Percentiles rank a stretch among this genome's conserved stretches.
Conservation (phyloP, 805 yeast genomes). For the Nakazawaea holstii region DNA sequence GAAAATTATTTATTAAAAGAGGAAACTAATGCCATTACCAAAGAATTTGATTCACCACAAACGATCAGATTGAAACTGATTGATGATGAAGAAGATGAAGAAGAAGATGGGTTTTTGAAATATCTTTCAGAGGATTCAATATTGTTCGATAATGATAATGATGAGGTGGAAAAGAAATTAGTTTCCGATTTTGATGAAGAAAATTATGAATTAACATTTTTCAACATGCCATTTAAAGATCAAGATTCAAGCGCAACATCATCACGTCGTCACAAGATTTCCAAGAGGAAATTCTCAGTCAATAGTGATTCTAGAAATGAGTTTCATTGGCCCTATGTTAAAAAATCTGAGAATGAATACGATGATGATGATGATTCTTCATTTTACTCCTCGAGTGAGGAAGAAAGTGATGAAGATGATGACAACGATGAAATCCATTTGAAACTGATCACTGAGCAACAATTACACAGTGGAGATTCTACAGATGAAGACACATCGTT, state of each 20-base stretch:
- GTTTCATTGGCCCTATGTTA: conserved; percentile 9
- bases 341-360: conserved; percentile 13
- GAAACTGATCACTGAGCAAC: conserved; percentile 1
- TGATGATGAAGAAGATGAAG: conserved; percentile 24
- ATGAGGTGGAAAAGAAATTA: conserved; percentile 14
- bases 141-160: conserved; percentile 10
- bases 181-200: conserved; percentile 20
- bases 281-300: conserved; percentile 6
- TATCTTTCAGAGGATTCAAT: conserved; percentile 10
- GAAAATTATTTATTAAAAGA: conserved; percentile 30
- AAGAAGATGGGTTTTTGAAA: conserved; percentile 14
- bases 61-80: conserved; percentile 16
- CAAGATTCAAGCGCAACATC: neutral
- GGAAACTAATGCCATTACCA: conserved; percentile 38
- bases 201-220: conserved; percentile 15
- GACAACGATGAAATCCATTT: conserved; percentile 17
- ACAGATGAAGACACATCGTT: conserved; percentile 89
- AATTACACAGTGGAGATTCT: conserved; percentile 65
- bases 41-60: conserved; percentile 25
- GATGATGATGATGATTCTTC: conserved; percentile 19
- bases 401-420: conserved; percentile 7
- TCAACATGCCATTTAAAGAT: conserved; percentile 5
- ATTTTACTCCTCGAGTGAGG: conserved; percentile 11
- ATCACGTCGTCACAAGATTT: neutral
- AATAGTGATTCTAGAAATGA: conserved; percentile 3